phyloP scores from a whole-genome alignment of 2,329 filamentous ascomycete species.

The Orbilia ellipsospora region DNA sequence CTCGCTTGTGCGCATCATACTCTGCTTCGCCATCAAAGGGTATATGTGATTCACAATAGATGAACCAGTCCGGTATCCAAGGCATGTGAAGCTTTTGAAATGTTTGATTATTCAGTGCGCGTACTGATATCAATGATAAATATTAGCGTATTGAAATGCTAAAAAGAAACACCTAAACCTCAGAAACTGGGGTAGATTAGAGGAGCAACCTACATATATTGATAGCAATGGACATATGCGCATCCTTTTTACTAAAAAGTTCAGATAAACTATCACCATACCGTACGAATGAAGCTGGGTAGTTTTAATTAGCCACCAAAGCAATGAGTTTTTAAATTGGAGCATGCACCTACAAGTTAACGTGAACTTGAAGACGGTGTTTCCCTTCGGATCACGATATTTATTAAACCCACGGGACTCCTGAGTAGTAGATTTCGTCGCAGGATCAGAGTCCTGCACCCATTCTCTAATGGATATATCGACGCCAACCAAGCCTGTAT shows the following conservation, averaged over 20 bases:
- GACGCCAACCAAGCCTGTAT: conserved; percentile 33
- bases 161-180: too few species aligned
- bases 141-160: background rate
- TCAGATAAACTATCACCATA: conserved; percentile 46
- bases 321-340: background rate
- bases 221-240: conserved; percentile 39
- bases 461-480: conserved; percentile 50
- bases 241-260: conserved; percentile 38
- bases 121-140: conserved; percentile 6
- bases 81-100: conserved; percentile 43
- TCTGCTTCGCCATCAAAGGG: background rate
- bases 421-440: conserved; percentile 8
- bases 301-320: background rate
- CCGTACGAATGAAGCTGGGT: conserved; percentile 28
- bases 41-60: background rate
- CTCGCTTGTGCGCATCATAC: background rate
- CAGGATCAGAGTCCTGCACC: conserved; percentile 28
- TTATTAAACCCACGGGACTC: conserved; percentile 37
- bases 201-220: conserved; percentile 22
- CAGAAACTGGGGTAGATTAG: background rate
- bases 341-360: conserved; percentile 26
- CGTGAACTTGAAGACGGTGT: conserved; percentile 47
- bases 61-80: conserved; percentile 7
- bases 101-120: conserved; percentile 25
- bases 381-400: conserved; percentile 33